Evolutionary conservation across 805 yeast genomes (phyloP), one percentile per base, ranked within the genome.

Genomic region (Starmerella davenportii): DNA sequence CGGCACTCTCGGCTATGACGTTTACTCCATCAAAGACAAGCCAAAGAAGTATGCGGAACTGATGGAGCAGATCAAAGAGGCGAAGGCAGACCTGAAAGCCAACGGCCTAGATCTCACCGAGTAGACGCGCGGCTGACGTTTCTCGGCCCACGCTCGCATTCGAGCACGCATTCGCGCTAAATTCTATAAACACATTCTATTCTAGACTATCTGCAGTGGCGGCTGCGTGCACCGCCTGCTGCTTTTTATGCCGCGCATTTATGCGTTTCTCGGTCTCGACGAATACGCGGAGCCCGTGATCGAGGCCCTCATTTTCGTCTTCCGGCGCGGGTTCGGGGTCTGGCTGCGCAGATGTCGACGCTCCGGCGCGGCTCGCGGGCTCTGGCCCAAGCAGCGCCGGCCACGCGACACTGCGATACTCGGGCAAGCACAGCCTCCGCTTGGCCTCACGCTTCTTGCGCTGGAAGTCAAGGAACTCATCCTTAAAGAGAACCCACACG

Each of bases 401-500:
- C 87, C 87, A 78, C 36, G 59, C 51, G 27, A 66, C 70, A 18
- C 58, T 55, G 8, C 34, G 21, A 29, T 49, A 58, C 32, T 52
- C 48, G 16, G 59, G 58, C n/a, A 32, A 14, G 39, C 35, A 30
- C 25, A 51, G 43, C 35, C 27, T 23, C 13, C 30, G 13, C 5
- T 73, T 54, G 9, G 56, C 50, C 55, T 67, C 38, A 42, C 67
- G 78, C 0, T 94, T 95, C 40, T 64, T 55, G 29, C 58, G 53
- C 50, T 74, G 72, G 94, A 95, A 90, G 25, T 81, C 81, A 45
- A 72, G 75, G 36, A 85, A 51, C 54, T 90, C 96, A 38, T 87
- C 95, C 47, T 78, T 76, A 55, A 72, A 87, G 39, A 80, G 61
- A 50, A 85, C 95, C 96, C 96, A 90, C 2, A 87, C 96, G 57